Conservation (phyloP, 768 basidiomycete genomes). For the Leccinum imitatum region DNA sequence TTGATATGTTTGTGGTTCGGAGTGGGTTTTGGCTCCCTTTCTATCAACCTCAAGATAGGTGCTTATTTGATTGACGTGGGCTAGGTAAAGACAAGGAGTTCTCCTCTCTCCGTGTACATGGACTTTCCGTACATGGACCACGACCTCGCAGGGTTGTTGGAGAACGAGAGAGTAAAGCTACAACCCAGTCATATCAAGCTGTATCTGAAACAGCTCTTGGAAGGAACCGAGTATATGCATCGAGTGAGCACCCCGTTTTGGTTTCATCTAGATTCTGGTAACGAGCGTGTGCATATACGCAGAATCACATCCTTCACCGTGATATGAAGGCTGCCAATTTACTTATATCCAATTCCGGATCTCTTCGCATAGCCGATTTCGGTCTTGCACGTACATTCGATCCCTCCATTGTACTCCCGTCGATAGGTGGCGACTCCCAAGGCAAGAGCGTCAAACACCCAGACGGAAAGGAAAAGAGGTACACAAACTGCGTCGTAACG, state of each 20-base stretch:
- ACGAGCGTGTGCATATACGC: constrained; percentile 11
- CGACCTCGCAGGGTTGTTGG: constrained; percentile 91
- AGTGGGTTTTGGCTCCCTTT: constrained; percentile 45
- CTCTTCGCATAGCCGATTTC: constrained; percentile 90
- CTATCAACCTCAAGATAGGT: background rate
- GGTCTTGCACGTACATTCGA: constrained; percentile 89
- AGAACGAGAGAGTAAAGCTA: constrained; percentile 86
- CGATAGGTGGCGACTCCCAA: constrained; percentile 18
- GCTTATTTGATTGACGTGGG: constrained; percentile 5
- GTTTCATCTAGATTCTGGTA: constrained; percentile 3
- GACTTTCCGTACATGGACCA: constrained; percentile 99
- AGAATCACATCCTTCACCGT: constrained; percentile 97
- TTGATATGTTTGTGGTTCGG: constrained; percentile 90
- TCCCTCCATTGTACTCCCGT: constrained; percentile 40
- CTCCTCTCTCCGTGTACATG: constrained; percentile 88
- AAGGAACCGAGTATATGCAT: constrained; percentile 96
- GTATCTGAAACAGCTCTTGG: constrained; percentile 94
- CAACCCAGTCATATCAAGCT: constrained; percentile 87
- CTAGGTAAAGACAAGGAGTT: constrained; percentile 53
- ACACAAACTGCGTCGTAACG: constrained; percentile 95
- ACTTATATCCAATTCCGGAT: constrained; percentile 84
- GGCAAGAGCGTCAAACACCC: constrained; percentile 33
- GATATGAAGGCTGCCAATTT: constrained; percentile 99
- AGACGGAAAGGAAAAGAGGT: constrained; percentile 61
- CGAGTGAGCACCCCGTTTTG: constrained; percentile 51